Evolutionary conservation across 768 basidiomycete genomes (phyloP).

Genomic region (Phlegmacium glaucopus): DNA sequence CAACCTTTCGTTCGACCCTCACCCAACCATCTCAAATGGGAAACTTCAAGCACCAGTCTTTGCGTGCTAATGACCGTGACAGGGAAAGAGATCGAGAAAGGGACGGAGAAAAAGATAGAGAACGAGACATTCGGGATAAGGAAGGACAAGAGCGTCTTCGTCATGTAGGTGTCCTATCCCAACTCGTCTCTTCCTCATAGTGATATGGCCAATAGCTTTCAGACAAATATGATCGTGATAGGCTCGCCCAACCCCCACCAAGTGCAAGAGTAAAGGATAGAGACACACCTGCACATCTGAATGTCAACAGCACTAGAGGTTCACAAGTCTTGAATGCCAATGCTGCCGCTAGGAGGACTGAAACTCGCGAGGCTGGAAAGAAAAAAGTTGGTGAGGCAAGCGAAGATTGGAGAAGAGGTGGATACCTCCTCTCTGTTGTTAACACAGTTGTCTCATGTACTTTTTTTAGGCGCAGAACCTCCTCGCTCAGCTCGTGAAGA

Average conservation of each 20-base stretch:
- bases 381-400: constrained; percentile 71
- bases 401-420: constrained; percentile 87
- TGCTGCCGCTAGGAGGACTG: constrained; percentile 47
- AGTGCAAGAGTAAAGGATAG: constrained; percentile 62
- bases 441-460: constrained; percentile 9
- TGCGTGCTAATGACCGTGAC: constrained; percentile 63
- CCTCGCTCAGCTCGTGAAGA: constrained; percentile 56
- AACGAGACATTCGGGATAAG: constrained; percentile 64
- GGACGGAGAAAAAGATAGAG: constrained; percentile 49
- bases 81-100: constrained; percentile 45
- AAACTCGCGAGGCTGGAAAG: constrained; percentile 57
- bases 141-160: constrained; percentile 78
- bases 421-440: constrained; percentile 21
- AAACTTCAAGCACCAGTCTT: constrained; percentile 86
- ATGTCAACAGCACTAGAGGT: constrained; percentile 37
- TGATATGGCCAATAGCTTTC: constrained; percentile 52
- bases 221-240: constrained; percentile 84
- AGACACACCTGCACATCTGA: constrained; percentile 61
- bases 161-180: constrained; percentile 47
- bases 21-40: constrained; percentile 91
- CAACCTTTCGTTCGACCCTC: constrained; percentile 67
- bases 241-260: constrained; percentile 53
- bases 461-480: constrained; percentile 41
- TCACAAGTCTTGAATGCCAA: constrained; percentile 32
- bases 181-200: constrained; percentile 5